Conservation (phyloP, 768 basidiomycete species). For the Suillus brevipes region DNA sequence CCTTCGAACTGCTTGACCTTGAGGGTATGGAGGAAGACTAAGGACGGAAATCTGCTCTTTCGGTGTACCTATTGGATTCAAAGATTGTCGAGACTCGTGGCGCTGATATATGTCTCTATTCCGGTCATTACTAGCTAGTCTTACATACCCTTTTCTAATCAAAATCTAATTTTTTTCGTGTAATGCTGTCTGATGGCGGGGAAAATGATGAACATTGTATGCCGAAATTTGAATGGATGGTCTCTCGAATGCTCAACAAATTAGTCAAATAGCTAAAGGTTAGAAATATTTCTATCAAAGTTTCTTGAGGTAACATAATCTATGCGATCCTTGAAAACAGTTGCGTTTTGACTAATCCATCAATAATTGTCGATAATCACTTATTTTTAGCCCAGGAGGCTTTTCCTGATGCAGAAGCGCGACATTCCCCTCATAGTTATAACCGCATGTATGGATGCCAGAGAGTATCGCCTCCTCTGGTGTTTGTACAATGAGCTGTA, state of each 20-base stretch:
- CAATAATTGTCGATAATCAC: neutral
- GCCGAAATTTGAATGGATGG: neutral
- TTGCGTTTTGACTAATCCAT: neutral
- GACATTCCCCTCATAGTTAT: no score
- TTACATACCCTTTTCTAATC: constrained; percentile 1
- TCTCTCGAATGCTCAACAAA: neutral
- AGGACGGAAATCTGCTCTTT: no score
- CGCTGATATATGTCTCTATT: neutral
- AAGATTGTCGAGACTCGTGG: no score
- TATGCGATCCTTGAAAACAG: neutral
- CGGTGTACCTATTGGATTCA: no score
- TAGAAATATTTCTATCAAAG: neutral
- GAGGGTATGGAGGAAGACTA: no score
- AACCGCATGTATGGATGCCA: no score
- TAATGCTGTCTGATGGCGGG: neutral
- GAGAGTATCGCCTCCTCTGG: no score
- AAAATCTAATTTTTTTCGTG: neutral
- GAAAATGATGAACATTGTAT: neutral
- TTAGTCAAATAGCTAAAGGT: neutral
- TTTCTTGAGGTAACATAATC: constrained; percentile 1
- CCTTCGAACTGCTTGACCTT: no score
- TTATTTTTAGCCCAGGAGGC: no score
- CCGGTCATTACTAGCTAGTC: neutral
- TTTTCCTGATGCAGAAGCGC: no score
- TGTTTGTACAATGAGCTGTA: no score